phyloP scores from a whole-genome alignment of 2,329 filamentous ascomycete species.

The Claviceps spartinae region DNA sequence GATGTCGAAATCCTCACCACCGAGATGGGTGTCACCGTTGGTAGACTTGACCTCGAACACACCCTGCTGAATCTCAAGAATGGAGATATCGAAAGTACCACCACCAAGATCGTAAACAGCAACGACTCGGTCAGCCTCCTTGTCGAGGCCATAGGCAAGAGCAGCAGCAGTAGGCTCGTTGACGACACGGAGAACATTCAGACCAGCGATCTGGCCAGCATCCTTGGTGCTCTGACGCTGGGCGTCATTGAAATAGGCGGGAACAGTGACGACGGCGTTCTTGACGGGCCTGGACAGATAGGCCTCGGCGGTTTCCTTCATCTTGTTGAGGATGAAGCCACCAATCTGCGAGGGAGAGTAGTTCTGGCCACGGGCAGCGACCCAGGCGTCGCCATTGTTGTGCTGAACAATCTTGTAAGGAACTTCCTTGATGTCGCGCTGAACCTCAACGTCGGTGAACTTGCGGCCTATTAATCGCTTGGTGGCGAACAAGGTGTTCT shows the following conservation, averaged over 20 bases:
- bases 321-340: constrained; percentile 93
- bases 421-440: constrained; percentile 94
- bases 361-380: constrained; percentile 82
- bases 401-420: constrained; percentile 98
- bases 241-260: constrained; percentile 97
- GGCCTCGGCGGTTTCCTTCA: constrained; percentile 96
- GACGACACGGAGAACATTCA: constrained; percentile 93
- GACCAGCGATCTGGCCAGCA: constrained; percentile 86
- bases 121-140: constrained; percentile 78
- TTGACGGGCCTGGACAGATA: constrained; percentile 84
- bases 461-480: constrained; percentile 98
- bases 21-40: constrained; percentile 96
- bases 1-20: constrained; percentile 97
- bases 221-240: constrained; percentile 98
- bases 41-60: constrained; percentile 99
- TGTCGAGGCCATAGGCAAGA: constrained; percentile 90
- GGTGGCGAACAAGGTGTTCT: constrained; percentile 96
- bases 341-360: constrained; percentile 98
- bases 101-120: constrained; percentile 96
- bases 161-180: constrained; percentile 96
- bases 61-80: constrained; percentile 93
- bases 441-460: constrained; percentile 85
- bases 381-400: constrained; percentile 92
- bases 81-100: constrained; percentile 98
- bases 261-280: constrained; percentile 94